phyloP scores from a whole-genome alignment of 768 basidiomycete genomes.

The Pluteus cervinus region DNA sequence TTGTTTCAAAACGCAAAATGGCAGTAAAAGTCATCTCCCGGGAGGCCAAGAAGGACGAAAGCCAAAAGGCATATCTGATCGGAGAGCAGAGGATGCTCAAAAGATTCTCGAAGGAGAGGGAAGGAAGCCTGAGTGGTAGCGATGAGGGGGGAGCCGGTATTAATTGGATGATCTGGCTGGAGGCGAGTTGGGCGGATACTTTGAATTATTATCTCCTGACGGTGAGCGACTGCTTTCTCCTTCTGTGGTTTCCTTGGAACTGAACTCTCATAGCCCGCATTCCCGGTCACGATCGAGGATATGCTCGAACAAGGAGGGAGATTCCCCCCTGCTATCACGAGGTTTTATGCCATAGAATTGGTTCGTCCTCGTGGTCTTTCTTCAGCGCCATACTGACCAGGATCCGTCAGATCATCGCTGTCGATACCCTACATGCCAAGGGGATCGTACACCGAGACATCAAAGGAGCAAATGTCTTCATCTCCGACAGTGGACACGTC shows the following conservation, averaged over 20 bases:
- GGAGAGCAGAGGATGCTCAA: constrained; percentile 9
- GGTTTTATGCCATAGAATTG: too few species aligned
- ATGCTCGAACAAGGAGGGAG: too few species aligned
- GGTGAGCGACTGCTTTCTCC: constrained; percentile 1
- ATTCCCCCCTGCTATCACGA: too few species aligned
- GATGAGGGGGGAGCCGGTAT: too few species aligned
- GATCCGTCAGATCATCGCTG: background rate
- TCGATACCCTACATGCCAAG: background rate
- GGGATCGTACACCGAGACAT: constrained; percentile 1
- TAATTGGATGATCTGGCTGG: constrained; percentile 7
- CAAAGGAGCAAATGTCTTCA: background rate
- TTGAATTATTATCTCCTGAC: constrained; percentile 12
- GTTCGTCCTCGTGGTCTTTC: too few species aligned
- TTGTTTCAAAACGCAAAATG: constrained; percentile 3
- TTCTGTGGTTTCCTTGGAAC: too few species aligned
- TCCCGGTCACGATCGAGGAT: too few species aligned
- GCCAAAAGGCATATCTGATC: constrained; percentile 1
- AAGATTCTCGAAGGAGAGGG: too few species aligned
- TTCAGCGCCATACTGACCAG: background rate
- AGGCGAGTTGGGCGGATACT: constrained; percentile 10
- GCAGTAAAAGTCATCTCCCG: constrained; percentile 12
- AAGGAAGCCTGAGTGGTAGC: too few species aligned
- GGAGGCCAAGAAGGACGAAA: background rate
- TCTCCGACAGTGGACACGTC: background rate
- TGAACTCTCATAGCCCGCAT: too few species aligned